Evolutionary conservation across 2,329 filamentous ascomycete species (phyloP), one percentile per base, ranked within the genome.

Genomic region (Monilinia fructigena): DNA sequence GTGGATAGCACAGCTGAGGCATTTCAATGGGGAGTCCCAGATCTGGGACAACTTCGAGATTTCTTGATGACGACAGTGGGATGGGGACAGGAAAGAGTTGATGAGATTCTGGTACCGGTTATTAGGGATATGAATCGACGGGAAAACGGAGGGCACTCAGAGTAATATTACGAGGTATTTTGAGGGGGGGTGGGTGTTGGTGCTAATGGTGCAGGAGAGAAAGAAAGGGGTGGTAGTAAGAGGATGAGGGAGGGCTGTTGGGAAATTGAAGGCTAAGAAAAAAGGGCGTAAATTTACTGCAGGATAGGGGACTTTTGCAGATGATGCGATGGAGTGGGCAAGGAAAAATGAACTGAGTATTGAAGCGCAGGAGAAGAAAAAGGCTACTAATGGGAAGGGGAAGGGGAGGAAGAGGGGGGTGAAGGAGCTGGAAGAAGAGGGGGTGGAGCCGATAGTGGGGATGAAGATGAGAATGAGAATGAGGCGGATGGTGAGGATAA

Each of bases 21-120:
- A 0, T 99, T 99, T 75, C 91, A 95, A 76, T 99, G 96, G 95
- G 95, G 95, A 40, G 91, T 97, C 0, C 95, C 95, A 0, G 94
- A 99, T 75, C 83, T 99, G 0, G 91, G 95, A 68, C 91, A 92
- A 0, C 80, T 99, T 69, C 82, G 96, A 8, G 82, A 84, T 35
- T 99, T 95, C 74, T 81, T 99, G 48, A 97, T 96, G 90, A 82
- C 86, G 1, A 97, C 94, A 2, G 92, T 99, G 72, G 95, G 95
- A 0, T 99, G 95, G 95, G 88, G 83, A 65, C 89, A 90, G 76
- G 94, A 98, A 77, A 84, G 93, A 10, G 98, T 94, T 0, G 95
- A 99, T 74, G 95, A 99, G 77, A 91, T 99, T 2, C 85, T 99
- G 1, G 92, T 99, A 1, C 95, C 95, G 0, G 96, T 99, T 1